These are phyloP conservation scores for Limnanthes douglasii DNA, from an alignment of 345 rosid genomes.

Conservation along the genomic window DNA sequence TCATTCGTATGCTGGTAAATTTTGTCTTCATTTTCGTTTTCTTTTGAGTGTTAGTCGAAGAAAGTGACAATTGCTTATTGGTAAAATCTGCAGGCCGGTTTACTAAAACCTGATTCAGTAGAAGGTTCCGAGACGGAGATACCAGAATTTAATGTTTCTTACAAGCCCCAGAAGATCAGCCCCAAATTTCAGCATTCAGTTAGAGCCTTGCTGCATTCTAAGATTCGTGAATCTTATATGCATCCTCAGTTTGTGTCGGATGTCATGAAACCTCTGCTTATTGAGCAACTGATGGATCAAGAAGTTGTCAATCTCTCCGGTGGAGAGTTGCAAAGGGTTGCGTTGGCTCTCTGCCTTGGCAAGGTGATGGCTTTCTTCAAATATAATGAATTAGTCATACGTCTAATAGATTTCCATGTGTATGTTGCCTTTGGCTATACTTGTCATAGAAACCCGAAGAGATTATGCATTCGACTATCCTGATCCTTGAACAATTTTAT, in stretches of 20 bases:
- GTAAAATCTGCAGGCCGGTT: constrained; percentile 57
- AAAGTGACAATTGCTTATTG: constrained; percentile 6
- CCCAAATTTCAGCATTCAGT: constrained; percentile 69
- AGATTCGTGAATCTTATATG: constrained; percentile 80
- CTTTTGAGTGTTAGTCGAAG: too few relatives aligned
- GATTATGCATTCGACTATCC: too few relatives aligned
- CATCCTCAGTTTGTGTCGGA: constrained; percentile 97
- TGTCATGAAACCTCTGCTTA: constrained; percentile 96
- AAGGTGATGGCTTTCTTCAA: constrained; percentile 49
- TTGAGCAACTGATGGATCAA: constrained; percentile 96
- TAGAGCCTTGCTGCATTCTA: constrained; percentile 72
- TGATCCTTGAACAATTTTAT: too few relatives aligned
- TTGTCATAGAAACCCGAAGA: too few relatives aligned
- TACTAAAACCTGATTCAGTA: constrained; percentile 61
- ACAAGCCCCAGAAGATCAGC: constrained; percentile 97
- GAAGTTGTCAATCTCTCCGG: constrained; percentile 93
- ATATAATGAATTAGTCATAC: too few relatives aligned
- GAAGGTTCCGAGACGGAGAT: constrained; percentile 77
- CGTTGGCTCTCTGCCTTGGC: constrained; percentile 87
- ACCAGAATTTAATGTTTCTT: constrained; percentile 92
- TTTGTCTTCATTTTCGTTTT: too few relatives aligned
- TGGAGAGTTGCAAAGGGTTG: constrained; percentile 99
- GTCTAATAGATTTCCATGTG: too few relatives aligned
- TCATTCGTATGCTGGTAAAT: constrained; percentile 98
- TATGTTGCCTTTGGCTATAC: too few relatives aligned